Base-by-base conservation (phyloP, 1,139 yeast species). In the Zhuliangozyma blackwelliae region DNA sequence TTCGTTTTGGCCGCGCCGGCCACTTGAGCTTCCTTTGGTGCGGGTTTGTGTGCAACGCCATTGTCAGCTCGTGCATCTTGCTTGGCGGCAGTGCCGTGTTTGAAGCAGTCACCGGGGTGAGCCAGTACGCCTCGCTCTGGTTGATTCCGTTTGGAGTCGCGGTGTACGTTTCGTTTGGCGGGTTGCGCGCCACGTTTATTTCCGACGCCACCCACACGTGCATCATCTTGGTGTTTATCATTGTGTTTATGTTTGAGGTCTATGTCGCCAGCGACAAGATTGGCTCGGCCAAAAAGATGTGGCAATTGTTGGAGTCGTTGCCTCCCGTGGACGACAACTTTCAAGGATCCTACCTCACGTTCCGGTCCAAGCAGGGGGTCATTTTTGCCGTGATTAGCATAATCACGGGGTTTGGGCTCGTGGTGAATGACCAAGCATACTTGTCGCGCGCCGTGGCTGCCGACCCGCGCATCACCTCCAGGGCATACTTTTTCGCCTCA, bases 401-500 rank as follows among this genome's bases (percentile, higher is more conserved):
- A 20, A 57, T 61, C 27, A 61, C 65, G 2, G 52, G 82, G 75
- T 64, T 90, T 77, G 41, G 87, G 70, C 45, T 75, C 56, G 61
- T 79, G 72, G 75, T 84, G 77, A 81, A 84, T 81, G 60, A 85
- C 82, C 63, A 85, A 68, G 66, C 68, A 5, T 64, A 62, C 39
- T 59, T 63, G 54, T 69, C 40, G n/a, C 28, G 46, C 27, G 46
- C 46, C 8, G 45, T 43, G 42, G 75, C 75, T 3, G 59, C 72
- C 10, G 59, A 60, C 28, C 57, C 61, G n/a, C 59, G 56, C 34
- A 59, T 51, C 25, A 61, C 67, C 7, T 57, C 66, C 23, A 47
- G 54, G 10, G 71, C 73, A n/a, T 71, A 71, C 46, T 60, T 66
- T 36, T 52, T 63, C 28, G 76, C 74, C 10, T 67, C 72, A 2